phyloP scores from a whole-genome alignment of 768 basidiomycete species.

The Trametes villosa region DNA sequence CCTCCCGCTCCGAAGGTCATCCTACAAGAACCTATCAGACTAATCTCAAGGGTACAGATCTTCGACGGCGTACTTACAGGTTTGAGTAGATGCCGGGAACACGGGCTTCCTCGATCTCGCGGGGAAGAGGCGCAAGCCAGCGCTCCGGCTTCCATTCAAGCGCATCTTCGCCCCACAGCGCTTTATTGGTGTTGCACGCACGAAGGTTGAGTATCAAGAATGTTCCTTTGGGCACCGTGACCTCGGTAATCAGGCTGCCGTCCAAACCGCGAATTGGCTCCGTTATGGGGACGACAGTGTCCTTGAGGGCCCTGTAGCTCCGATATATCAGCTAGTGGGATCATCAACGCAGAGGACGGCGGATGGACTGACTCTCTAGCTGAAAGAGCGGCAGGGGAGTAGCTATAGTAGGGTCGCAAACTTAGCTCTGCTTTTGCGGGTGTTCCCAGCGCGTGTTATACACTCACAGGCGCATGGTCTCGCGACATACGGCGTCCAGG shows the following conservation, averaged over 20 bases:
- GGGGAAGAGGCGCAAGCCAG: slow-evolving; percentile 20
- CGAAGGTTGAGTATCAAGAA: background rate
- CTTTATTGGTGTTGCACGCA: slow-evolving; percentile 9
- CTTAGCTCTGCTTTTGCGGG: too few relatives aligned
- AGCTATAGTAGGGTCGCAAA: too few relatives aligned
- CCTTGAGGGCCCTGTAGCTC: too few relatives aligned
- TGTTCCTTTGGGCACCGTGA: slow-evolving; percentile 42
- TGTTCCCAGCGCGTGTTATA: too few relatives aligned
- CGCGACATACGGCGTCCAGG: slow-evolving; percentile 65
- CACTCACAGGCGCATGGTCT: slow-evolving; percentile 54
- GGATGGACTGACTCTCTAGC: too few relatives aligned
- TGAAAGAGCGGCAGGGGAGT: too few relatives aligned
- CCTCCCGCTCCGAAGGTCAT: slow-evolving; percentile 25
- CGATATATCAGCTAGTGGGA: too few relatives aligned
- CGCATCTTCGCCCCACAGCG: slow-evolving; percentile 48
- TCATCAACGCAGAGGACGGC: too few relatives aligned
- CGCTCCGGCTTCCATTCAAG: slow-evolving; percentile 28
- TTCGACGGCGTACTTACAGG: background rate
- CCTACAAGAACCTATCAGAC: background rate
- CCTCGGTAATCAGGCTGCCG: slow-evolving; percentile 41
- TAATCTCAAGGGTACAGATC: background rate
- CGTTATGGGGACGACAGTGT: slow-evolving; percentile 45
- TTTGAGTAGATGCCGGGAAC: slow-evolving; percentile 25
- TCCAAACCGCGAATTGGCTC: slow-evolving; percentile 41
- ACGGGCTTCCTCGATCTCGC: slow-evolving; percentile 9